phyloP scores from a whole-genome alignment of 2,329 filamentous ascomycete genomes.

The Salinomyces thailandicus region DNA sequence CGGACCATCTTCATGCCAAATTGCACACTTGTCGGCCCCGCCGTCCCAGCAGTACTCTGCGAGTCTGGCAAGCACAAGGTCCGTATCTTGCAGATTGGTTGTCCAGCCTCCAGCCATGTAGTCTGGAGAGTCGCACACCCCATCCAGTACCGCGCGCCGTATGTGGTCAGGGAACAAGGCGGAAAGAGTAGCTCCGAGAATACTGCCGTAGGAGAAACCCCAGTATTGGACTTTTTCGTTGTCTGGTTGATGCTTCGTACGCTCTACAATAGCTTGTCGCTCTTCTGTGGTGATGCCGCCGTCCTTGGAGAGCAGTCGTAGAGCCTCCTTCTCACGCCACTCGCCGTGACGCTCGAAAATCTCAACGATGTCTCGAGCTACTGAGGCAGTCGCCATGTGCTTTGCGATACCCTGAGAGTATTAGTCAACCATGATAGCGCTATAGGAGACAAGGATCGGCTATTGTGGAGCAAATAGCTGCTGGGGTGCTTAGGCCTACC shows the following conservation, averaged over 20 bases:
- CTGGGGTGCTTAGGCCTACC: conserved; percentile 1
- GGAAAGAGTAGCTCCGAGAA: conserved; percentile 37
- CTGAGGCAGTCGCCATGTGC: conserved; percentile 36
- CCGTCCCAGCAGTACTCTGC: conserved; percentile 45
- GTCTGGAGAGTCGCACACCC: conserved; percentile 33
- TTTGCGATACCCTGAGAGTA: conserved; percentile 26
- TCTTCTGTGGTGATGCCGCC: not conserved
- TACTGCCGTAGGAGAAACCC: conserved; percentile 35
- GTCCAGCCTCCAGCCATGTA: conserved; percentile 42
- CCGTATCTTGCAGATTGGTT: conserved; percentile 42
- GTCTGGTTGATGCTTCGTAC: conserved; percentile 17
- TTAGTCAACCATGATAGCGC: too few relatives aligned
- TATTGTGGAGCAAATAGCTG: not conserved
- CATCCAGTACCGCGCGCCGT: conserved; percentile 34
- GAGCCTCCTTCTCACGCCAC: conserved; percentile 21
- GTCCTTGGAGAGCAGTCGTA: conserved; percentile 4
- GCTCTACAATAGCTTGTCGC: conserved; percentile 4
- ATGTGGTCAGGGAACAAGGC: conserved; percentile 36
- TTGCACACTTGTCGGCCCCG: conserved; percentile 35
- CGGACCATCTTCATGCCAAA: conserved; percentile 27
- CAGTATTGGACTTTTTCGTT: conserved; percentile 30
- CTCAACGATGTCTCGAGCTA: conserved; percentile 39
- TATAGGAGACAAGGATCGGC: not conserved
- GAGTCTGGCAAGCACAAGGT: conserved; percentile 45
- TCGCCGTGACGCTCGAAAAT: conserved; percentile 34